Conservation (phyloP, 148 eudicot genomes). For the Rhododendron kiyosumense region DNA sequence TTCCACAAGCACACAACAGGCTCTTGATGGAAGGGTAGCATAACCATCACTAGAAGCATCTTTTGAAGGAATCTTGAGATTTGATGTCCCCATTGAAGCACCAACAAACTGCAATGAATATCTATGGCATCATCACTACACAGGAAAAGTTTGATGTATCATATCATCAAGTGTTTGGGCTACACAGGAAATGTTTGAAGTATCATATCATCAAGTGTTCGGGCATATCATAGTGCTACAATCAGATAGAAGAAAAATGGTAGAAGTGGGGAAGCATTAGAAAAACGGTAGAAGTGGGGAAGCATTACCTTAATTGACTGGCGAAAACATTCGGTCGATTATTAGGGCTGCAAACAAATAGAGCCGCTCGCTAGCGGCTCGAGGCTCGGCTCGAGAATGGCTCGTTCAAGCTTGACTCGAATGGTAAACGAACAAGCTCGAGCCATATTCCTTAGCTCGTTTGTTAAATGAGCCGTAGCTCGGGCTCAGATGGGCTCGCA, state of each 20-base stretch:
- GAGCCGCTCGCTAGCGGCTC: too few relatives aligned
- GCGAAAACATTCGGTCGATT: not conserved
- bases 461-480: too few relatives aligned
- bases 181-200: not conserved
- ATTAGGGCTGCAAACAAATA: too few relatives aligned
- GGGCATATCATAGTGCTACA: not conserved
- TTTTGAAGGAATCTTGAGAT: constrained; percentile 58
- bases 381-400: too few relatives aligned
- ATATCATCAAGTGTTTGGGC: not conserved
- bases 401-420: too few relatives aligned
- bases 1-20: constrained; percentile 90
- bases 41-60: constrained; percentile 22
- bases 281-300: not conserved
- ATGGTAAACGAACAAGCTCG: too few relatives aligned
- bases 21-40: constrained; percentile 48
- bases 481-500: too few relatives aligned
- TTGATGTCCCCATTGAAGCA: constrained; percentile 87
- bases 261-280: not conserved
- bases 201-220: not conserved
- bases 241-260: not conserved
- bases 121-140: not conserved
- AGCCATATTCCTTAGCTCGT: too few relatives aligned
- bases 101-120: constrained; percentile 59
- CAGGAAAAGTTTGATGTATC: not conserved
- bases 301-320: not conserved